Base-by-base conservation (phyloP, 129 eudicot genomes). In the Chrysanthemum lavandulifolium region DNA sequence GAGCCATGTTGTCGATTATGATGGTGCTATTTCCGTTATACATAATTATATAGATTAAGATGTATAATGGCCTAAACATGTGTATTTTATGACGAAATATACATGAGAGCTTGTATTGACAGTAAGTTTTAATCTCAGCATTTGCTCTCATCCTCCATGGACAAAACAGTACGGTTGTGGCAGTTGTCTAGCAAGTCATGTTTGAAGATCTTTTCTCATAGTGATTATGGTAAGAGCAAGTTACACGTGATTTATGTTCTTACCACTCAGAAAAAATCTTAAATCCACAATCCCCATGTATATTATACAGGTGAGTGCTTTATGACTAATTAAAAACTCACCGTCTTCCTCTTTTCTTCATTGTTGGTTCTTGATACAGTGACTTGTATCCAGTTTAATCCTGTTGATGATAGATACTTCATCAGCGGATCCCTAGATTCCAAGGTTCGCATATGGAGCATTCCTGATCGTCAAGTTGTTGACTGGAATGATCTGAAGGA, bases 321-420 rank as follows among this genome's bases (percentile, higher is more conserved):
- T 65, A 29, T 66, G 61, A 53, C 58, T 15, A 14, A 15, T 25
- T 61, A 12, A 29, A 25, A 21, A 5, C n/a, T 61, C 48, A 72
- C 45, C 23, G 59, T 14, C 5, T 61, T 11, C 49, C 45, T 59
- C 4, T 54, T 50, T 15, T 80, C 43, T 54, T 40, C 47, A 6
- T 40, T 80, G 16, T 69, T 73, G 57, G 56, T 79, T 80, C 50
- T 76, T 65, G 75, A 47, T 19, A 60, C 97, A 94, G 99, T 94
- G 61, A 94, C 99, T 72, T 94, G 99, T 89, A 94, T 94, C 87
- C 97, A 94, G 84, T 94, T 94, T 80, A 94, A 94, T 82, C 99
- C 99, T 61, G 96, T 84, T 67, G 93, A 90, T 86, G 99, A 94
- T 86, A 82, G 80, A 69, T 94, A 88, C 77, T 94, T 94, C 82